Evolutionary conservation across 2,329 filamentous ascomycete species (phyloP).

Genomic region (Tolypocladium guangdongense): DNA sequence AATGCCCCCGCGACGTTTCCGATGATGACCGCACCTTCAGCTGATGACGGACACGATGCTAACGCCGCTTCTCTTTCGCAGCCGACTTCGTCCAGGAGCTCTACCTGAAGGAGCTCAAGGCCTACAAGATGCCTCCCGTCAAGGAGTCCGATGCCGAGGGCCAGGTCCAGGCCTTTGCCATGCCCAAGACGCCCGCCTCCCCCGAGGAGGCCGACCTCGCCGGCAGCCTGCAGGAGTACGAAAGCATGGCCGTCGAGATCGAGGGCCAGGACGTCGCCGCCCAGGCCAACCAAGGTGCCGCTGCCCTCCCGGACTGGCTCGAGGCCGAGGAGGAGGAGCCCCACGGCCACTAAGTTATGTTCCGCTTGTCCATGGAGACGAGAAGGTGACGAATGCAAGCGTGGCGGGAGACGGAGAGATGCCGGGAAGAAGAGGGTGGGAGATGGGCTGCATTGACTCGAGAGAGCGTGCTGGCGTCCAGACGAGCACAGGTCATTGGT

Average conservation of each 20-base stretch:
- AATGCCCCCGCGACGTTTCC: background rate
- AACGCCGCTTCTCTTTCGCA: conserved; percentile 27
- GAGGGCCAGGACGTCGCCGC: conserved; percentile 67
- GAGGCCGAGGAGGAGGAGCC: conserved; percentile 60
- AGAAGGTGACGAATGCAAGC: background rate
- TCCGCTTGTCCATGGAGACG: background rate
- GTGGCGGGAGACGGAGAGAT: background rate
- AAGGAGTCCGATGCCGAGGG: conserved; percentile 83
- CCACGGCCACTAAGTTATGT: conserved; percentile 33
- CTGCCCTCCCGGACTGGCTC: conserved; percentile 62
- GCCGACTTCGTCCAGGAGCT: conserved; percentile 97
- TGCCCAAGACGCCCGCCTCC: conserved; percentile 72
- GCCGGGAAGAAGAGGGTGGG: background rate
- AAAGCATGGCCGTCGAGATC: conserved; percentile 85
- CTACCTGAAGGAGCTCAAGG: conserved; percentile 91
- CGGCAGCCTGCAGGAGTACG: conserved; percentile 86
- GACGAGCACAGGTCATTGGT: conserved; percentile 5
- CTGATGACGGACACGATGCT: conserved; percentile 7
- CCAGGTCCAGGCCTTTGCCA: conserved; percentile 77
- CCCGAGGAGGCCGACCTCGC: conserved; percentile 93
- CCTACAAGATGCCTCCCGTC: conserved; percentile 77
- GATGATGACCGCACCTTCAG: background rate
- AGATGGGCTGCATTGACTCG: background rate
- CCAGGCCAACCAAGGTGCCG: conserved; percentile 45
- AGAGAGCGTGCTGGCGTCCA: conserved; percentile 1